Base-by-base conservation (phyloP, 495 filamentous ascomycete genomes). In the Penicillium canescens region DNA sequence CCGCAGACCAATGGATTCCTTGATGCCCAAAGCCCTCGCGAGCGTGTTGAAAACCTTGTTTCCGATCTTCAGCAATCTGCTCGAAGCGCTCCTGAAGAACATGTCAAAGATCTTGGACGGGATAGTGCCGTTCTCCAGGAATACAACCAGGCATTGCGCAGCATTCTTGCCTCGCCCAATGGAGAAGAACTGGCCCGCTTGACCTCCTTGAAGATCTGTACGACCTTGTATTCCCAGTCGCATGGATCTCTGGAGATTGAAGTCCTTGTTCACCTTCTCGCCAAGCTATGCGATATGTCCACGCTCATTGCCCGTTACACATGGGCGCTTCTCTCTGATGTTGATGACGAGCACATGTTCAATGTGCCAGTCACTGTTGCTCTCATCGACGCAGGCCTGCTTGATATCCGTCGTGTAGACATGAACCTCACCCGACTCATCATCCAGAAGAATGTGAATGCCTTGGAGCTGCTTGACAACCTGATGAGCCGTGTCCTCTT, bases 381-480 rank as follows among this genome's bases (percentile, higher is more conserved):
- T 38, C 74, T 97, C 31, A 82, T 96, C 34, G 86, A 91, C 40
- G 78, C 80, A 46, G 78, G 78, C 14, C 77, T 96, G 21, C 68
- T 98, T 28, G 90, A 96, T 56, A 82, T 92, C 56, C 82, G 86
- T 49, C 87, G 86, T 37, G 83, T 98, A 21, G 95, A 99, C 58
- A 77, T 80, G 40, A 84, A 87, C 23, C 75, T 92, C 39, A 82
- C 89, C 5, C 87, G 87, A 60, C 82, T 86, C 3, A 79, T 99
- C 12, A 62, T 78, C 18, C 77, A 84, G 40, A 85, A 85, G 54
- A 89, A 89, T 46, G 76, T 80, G 9, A 77, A 74, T 18, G 88
- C 89, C 3, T 65, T 96, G 12, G 83, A 90, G 45, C 86, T 96
- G 58, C 77, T 98, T 18, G 82, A 84, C 12, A 80, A 81, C 33